These are phyloP conservation scores for Nannizziopsis barbatae DNA, from an alignment of 2,329 filamentous ascomycete genomes.

Conservation along the genomic window DNA sequence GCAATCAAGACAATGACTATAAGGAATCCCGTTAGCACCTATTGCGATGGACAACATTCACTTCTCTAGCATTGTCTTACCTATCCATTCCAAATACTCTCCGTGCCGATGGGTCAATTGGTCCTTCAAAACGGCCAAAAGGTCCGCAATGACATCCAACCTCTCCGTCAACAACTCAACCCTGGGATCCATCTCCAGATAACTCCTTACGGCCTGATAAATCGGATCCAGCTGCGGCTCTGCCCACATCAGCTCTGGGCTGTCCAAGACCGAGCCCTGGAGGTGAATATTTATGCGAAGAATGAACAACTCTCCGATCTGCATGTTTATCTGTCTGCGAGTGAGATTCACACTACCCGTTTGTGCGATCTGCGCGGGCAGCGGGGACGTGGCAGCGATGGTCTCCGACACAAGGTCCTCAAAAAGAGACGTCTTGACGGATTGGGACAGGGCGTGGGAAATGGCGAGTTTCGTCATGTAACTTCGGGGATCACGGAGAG, in stretches of 20 bases:
- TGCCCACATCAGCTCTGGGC: slow-evolving; percentile 95
- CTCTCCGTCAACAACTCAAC: slow-evolving; percentile 81
- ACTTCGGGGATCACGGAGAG: slow-evolving; percentile 80
- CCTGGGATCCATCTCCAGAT: slow-evolving; percentile 95
- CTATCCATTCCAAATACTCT: slow-evolving; percentile 81
- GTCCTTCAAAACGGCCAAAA: slow-evolving; percentile 87
- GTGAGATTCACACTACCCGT: slow-evolving; percentile 87
- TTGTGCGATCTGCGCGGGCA: slow-evolving; percentile 81
- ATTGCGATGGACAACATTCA: not conserved
- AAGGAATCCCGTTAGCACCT: not conserved
- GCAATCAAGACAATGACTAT: slow-evolving; percentile 89
- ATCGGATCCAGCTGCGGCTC: slow-evolving; percentile 94
- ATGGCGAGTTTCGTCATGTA: slow-evolving; percentile 98
- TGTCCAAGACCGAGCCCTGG: slow-evolving; percentile 91
- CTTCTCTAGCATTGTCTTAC: slow-evolving; percentile 41
- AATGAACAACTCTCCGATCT: slow-evolving; percentile 97
- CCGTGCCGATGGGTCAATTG: slow-evolving; percentile 89
- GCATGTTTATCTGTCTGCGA: slow-evolving; percentile 93
- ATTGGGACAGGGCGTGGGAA: slow-evolving; percentile 88
- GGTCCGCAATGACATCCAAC: slow-evolving; percentile 82
- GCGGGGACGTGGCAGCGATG: slow-evolving; percentile 83
- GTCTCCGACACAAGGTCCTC: slow-evolving; percentile 91
- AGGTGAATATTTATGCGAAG: slow-evolving; percentile 95
- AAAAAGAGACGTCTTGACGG: slow-evolving; percentile 94
- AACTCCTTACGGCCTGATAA: slow-evolving; percentile 88